Percentiles rank a stretch among this genome's conserved stretches.
Evolutionary conservation across 306 rosid genomes (phyloP).

Genomic region (Fragaria iinumae): DNA sequence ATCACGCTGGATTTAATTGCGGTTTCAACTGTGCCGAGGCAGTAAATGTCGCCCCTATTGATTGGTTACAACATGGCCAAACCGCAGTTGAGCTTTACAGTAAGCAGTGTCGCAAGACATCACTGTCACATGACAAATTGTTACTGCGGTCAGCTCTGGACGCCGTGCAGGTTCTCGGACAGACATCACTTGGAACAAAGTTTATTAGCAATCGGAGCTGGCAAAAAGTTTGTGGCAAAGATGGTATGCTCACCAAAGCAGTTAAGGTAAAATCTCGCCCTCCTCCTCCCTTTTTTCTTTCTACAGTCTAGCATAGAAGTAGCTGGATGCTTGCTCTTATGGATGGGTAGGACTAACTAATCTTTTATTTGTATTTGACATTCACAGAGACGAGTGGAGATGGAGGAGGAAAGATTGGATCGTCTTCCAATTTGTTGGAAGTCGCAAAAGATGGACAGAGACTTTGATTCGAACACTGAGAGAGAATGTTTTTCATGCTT

Average conservation of each 20-base stretch:
- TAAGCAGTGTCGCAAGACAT: slow-evolving; percentile 78
- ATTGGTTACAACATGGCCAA: slow-evolving; percentile 95
- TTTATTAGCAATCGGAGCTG: slow-evolving; percentile 47
- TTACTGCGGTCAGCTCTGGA: slow-evolving; percentile 73
- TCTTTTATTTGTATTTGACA: slow-evolving; percentile 7
- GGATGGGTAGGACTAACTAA: neutral
- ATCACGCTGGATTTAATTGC: slow-evolving; percentile 91
- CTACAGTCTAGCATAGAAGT: neutral
- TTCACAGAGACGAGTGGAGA: slow-evolving; percentile 58
- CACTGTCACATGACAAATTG: slow-evolving; percentile 90
- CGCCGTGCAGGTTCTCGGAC: slow-evolving; percentile 63
- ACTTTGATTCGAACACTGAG: slow-evolving; percentile 60
- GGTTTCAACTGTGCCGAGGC: slow-evolving; percentile 99
- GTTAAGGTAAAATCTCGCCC: slow-evolving; percentile 51
- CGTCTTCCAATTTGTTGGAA: slow-evolving; percentile 57
- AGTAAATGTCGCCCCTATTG: slow-evolving; percentile 96
- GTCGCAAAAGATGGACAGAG: slow-evolving; percentile 64
- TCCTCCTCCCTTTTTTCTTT: slow-evolving; percentile 13
- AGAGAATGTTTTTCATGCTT: slow-evolving; percentile 89
- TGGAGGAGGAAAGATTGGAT: slow-evolving; percentile 74
- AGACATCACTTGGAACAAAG: slow-evolving; percentile 46
- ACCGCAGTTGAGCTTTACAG: slow-evolving; percentile 90
- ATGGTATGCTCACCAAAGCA: slow-evolving; percentile 70
- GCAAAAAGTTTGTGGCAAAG: slow-evolving; percentile 73
- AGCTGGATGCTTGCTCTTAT: neutral